These are phyloP conservation scores for Jamesozyma piceae DNA, from an alignment of 805 yeast species.

Conservation along the genomic window DNA sequence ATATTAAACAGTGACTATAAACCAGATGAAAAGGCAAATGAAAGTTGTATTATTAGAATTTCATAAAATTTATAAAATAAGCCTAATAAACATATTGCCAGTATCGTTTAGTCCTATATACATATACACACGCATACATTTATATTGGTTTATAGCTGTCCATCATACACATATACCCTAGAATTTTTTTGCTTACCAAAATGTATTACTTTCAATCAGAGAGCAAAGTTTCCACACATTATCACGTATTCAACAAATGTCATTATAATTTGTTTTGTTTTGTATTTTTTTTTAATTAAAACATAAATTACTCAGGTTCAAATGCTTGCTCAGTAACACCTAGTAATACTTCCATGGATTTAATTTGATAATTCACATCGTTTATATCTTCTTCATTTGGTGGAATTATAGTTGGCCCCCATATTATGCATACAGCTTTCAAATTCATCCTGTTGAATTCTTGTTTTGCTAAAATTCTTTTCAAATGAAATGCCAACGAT, in stretches of 20 bases:
- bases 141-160: too few relatives aligned
- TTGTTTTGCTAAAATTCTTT: constrained; percentile 57
- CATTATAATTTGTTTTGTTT: too few relatives aligned
- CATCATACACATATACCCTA: too few relatives aligned
- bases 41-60: neutral
- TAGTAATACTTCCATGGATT: constrained; percentile 76
- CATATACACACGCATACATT: too few relatives aligned
- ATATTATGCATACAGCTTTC: constrained; percentile 74
- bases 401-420: constrained; percentile 86
- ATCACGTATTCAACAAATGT: too few relatives aligned
- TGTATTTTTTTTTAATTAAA: neutral
- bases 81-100: too few relatives aligned
- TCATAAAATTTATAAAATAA: too few relatives aligned
- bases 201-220: too few relatives aligned
- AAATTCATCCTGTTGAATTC: constrained; percentile 70
- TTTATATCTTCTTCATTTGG: constrained; percentile 58
- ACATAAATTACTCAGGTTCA: constrained; percentile 40
- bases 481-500: constrained; percentile 75
- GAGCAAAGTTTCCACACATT: too few relatives aligned
- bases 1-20: neutral
- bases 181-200: too few relatives aligned
- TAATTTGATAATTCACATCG: constrained; percentile 67
- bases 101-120: too few relatives aligned
- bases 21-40: neutral
- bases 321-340: constrained; percentile 75